These are phyloP conservation scores for Aegle marmelos DNA, from an alignment of 345 rosid species.

Conservation along the genomic window DNA sequence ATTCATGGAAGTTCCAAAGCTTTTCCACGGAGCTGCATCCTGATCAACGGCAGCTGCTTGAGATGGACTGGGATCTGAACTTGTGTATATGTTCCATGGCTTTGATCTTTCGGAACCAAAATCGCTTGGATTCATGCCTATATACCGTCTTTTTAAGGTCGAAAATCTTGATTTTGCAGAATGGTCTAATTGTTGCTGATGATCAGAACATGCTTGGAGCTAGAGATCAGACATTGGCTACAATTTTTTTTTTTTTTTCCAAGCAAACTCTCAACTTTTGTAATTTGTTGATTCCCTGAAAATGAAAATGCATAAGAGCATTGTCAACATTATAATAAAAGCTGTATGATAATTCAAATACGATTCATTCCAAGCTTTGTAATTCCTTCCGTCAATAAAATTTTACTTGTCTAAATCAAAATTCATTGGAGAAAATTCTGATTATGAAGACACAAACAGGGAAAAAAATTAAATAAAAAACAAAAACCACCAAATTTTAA, in stretches of 20 bases:
- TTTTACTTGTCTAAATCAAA: too few species aligned
- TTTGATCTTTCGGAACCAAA: slow-evolving; percentile 50
- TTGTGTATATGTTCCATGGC: slow-evolving; percentile 56
- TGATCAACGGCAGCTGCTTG: slow-evolving; percentile 24
- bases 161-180: neutral
- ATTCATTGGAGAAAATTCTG: too few species aligned
- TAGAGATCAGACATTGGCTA: neutral
- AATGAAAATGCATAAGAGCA: neutral
- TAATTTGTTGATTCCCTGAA: slow-evolving; percentile 17
- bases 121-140: slow-evolving; percentile 36
- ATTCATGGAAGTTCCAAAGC: slow-evolving; percentile 63
- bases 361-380: too few species aligned
- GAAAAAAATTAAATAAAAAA: neutral
- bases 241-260: neutral
- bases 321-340: neutral
- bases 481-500: too few species aligned
- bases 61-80: slow-evolving; percentile 38
- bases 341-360: neutral
- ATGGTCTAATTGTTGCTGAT: neutral
- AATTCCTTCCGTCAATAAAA: too few species aligned
- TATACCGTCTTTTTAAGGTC: neutral
- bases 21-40: slow-evolving; percentile 59
- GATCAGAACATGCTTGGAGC: slow-evolving; percentile 11
- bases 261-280: neutral
- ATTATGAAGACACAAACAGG: neutral